phyloP scores from a whole-genome alignment of 805 yeast species.

The Yarrowia keelungensis region DNA sequence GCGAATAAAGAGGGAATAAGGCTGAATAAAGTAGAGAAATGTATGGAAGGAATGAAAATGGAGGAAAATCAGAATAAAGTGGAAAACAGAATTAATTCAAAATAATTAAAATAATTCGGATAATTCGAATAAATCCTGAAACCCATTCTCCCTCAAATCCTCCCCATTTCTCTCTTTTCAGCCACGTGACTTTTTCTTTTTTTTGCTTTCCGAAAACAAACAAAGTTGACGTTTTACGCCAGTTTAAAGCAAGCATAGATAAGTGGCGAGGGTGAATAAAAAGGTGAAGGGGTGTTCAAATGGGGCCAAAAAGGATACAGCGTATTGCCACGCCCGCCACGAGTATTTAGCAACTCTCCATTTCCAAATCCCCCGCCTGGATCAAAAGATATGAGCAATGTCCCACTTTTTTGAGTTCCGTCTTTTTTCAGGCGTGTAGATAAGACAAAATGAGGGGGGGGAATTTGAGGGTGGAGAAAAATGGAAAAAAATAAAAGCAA shows the following conservation, averaged over 20 bases:
- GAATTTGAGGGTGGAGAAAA: neutral
- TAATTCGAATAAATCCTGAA: no score
- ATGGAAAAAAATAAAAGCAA: neutral
- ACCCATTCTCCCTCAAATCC: no score
- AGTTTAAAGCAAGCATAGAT: slow-evolving; percentile 26
- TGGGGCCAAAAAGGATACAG: no score
- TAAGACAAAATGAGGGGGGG: neutral
- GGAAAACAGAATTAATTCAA: neutral
- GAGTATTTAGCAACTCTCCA: no score
- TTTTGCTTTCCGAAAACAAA: neutral
- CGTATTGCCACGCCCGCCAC: no score
- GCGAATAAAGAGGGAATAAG: no score
- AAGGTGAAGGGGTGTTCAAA: no score
- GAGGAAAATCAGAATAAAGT: no score
- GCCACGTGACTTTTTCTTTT: neutral
- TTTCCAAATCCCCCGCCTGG: neutral
- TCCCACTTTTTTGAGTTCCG: neutral
- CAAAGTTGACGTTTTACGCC: neutral
- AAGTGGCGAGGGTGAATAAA: neutral
- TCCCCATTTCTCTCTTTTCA: no score
- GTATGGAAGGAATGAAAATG: neutral
- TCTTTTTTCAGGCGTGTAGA: neutral
- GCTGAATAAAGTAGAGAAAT: no score
- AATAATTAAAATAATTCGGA: no score
- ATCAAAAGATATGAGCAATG: neutral